Evolutionary conservation across 257 asterid species (phyloP).

Genomic region (Solanum peruvianum): DNA sequence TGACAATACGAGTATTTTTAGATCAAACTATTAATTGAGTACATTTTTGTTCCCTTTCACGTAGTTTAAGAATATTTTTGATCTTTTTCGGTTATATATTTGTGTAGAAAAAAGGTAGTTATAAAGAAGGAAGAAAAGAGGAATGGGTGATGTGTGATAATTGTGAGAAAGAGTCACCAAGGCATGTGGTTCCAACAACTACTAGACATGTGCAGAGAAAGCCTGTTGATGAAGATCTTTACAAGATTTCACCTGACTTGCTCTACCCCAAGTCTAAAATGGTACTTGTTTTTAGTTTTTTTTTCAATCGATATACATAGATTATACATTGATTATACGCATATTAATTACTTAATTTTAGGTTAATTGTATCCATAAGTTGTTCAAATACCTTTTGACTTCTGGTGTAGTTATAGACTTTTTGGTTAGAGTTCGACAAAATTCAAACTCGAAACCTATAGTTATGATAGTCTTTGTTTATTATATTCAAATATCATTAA

Average conservation of each 20-base stretch:
- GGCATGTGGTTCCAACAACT: constrained; percentile 16
- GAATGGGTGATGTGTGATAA: constrained; percentile 37
- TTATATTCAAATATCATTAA: background rate
- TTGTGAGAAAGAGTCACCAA: constrained; percentile 20
- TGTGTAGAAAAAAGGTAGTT: constrained; percentile 23
- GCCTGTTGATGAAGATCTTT: constrained; percentile 77
- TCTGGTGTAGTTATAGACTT: background rate
- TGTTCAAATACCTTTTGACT: background rate
- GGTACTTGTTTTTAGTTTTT: constrained; percentile 1
- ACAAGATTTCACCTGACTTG: constrained; percentile 68
- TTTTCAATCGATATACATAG: background rate
- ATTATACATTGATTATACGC: background rate
- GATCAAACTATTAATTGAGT: too few species aligned
- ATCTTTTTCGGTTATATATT: too few species aligned
- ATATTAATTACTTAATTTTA: too few species aligned
- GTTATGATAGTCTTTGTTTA: too few species aligned
- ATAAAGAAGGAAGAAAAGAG: constrained; percentile 19
- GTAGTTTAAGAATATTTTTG: too few species aligned
- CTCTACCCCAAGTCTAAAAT: constrained; percentile 38
- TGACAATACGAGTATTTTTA: too few species aligned
- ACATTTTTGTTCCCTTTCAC: background rate
- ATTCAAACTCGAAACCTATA: background rate
- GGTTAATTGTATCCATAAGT: too few species aligned
- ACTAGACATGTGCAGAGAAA: constrained; percentile 18
- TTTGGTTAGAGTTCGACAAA: background rate